A percentile compares a stretch with the other conserved stretches of the same genome.
Conservation (phyloP, 495 filamentous ascomycete species). For the Penicillium malachiteum region DNA sequence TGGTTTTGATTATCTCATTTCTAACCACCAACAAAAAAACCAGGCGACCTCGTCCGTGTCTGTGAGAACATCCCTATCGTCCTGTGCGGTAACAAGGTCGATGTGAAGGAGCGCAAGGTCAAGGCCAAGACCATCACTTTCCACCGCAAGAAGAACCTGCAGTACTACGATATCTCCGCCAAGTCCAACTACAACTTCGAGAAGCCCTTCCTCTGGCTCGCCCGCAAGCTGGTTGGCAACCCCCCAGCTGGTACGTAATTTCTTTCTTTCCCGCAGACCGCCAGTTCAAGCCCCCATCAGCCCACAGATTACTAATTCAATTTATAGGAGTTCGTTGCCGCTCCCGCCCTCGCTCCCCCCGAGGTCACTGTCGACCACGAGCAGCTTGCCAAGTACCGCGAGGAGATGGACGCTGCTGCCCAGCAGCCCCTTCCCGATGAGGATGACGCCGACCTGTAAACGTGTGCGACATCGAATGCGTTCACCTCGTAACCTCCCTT, state of each 20-base stretch:
- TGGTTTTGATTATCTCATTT: conserved; percentile 8
- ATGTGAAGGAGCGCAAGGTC: conserved; percentile 99
- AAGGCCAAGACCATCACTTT: conserved; percentile 99
- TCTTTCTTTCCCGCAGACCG: neutral
- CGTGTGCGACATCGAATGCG: conserved; percentile 14
- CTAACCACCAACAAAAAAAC: too few species aligned
- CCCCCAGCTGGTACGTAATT: conserved; percentile 69
- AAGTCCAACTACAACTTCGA: conserved; percentile 99
- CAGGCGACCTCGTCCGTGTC: conserved; percentile 97
- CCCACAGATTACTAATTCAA: conserved; percentile 14
- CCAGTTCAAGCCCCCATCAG: neutral
- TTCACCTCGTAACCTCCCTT: conserved; percentile 1
- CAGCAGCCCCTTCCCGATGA: conserved; percentile 89
- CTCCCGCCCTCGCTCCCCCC: conserved; percentile 88
- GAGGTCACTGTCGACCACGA: conserved; percentile 82
- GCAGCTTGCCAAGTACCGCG: conserved; percentile 75
- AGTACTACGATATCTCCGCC: conserved; percentile 99
- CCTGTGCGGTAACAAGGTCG: conserved; percentile 98
- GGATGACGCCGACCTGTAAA: conserved; percentile 79
- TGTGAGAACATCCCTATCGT: conserved; percentile 99
- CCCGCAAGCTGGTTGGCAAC: conserved; percentile 97
- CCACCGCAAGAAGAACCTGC: conserved; percentile 99
- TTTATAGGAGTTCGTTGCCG: conserved; percentile 90
- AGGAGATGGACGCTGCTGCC: conserved; percentile 85
- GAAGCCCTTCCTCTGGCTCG: conserved; percentile 99